Percentiles rank a stretch among this genome's conserved stretches.
phyloP scores from a whole-genome alignment of 2,329 filamentous ascomycete species.

The Fusarium graminum region DNA sequence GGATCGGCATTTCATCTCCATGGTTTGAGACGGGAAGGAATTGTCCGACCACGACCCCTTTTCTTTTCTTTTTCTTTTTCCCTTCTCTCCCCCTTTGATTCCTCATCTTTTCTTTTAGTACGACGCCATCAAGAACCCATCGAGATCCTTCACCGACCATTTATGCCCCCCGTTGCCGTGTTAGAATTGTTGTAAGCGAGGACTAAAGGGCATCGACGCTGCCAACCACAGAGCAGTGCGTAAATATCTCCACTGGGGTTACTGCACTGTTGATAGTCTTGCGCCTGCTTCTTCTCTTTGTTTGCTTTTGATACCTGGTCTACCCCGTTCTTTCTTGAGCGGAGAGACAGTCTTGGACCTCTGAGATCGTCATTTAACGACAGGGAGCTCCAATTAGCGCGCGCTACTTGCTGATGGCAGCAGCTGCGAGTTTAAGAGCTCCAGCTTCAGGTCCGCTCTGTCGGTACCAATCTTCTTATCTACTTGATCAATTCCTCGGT shows the following conservation, averaged over 20 bases:
- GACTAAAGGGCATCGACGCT: slow-evolving; percentile 10
- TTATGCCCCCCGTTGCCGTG: slow-evolving; percentile 3
- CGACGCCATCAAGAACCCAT: slow-evolving; percentile 13
- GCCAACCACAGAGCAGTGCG: background rate
- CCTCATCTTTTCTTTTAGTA: slow-evolving; percentile 3
- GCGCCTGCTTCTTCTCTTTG: slow-evolving; percentile 21
- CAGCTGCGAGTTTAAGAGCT: slow-evolving; percentile 22
- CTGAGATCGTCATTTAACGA: slow-evolving; percentile 29
- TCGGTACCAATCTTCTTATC: slow-evolving; percentile 30
- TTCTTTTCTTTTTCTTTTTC: slow-evolving; percentile 2
- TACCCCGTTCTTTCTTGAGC: slow-evolving; percentile 16
- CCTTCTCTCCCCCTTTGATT: slow-evolving; percentile 7
- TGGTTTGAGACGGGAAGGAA: slow-evolving; percentile 3
- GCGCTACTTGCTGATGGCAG: slow-evolving; percentile 37
- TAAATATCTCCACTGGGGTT: background rate
- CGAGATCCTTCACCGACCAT: slow-evolving; percentile 25
- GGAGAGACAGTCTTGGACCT: slow-evolving; percentile 21
- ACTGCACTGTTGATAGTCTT: slow-evolving; percentile 1
- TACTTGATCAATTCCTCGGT: background rate
- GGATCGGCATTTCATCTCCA: slow-evolving; percentile 21
- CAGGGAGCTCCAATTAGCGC: slow-evolving; percentile 39
- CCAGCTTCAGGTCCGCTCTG: slow-evolving; percentile 37
- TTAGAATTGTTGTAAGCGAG: slow-evolving; percentile 8
- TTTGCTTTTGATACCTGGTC: slow-evolving; percentile 7
- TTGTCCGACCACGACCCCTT: slow-evolving; percentile 18